Evolutionary conservation across 176 grass and related monocot genomes (phyloP), one percentile per base, ranked within the genome.

Genomic region (Chrysopogon serrulatus): DNA sequence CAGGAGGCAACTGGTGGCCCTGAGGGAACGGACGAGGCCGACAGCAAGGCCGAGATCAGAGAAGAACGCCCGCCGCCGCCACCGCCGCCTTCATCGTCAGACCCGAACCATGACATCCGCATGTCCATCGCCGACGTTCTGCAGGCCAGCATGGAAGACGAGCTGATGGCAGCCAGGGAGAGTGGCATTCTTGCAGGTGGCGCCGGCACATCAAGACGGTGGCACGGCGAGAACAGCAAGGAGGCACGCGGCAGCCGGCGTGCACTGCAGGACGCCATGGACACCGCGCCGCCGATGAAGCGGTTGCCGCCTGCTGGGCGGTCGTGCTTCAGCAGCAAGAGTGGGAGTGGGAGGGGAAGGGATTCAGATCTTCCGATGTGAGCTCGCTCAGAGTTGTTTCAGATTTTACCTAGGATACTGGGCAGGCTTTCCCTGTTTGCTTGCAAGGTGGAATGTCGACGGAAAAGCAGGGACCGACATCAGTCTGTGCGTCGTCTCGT

Each of bases 91-190:
- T 87, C 69, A 7, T 71, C 84, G 1, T 40, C 76, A 3, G 54
- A 57, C 54, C 23, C 54, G 17, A 49, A 71, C 54, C 47, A 21
- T 1, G 81, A 82, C 62, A 49, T 18, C 40, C 82, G 80, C 27
- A 61, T 96, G 79, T 89, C 91, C 56, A 99, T 99, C 49, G 93
- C 91, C 7, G 90, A 90, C 53, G 88, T 96, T 5, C 81, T 99
- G 86, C 89, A 73, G 61, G 75, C 63, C 81, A 90, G 81, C 67
- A 92, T 92, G 86, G 96, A 99, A 37, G 96, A 92, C 2, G 92
- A 95, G 76, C 63, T 87, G 66, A 31, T 85, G 30, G 89, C 85
- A 10, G 93, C 92, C 56, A 91, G 88, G 87, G 92, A 90, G 62
- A 78, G 69, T 21, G 92, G 85, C 5, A 37, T 93, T 47, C 79